Base-by-base conservation (phyloP, 2,329 filamentous ascomycete species). In the Trichoderma sp. region DNA sequence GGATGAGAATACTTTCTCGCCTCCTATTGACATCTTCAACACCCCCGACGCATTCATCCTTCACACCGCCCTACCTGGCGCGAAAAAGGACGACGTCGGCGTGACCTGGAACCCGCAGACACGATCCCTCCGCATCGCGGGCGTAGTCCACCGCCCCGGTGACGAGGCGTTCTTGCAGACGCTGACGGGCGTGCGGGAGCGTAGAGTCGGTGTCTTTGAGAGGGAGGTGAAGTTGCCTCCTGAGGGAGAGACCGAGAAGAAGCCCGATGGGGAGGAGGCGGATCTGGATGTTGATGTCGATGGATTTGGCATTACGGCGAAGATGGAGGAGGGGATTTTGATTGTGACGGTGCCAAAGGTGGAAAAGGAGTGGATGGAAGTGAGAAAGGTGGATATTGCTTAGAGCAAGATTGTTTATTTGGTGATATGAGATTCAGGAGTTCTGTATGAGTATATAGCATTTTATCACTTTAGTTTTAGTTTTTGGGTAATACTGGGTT, bases 241-340 rank as follows among this genome's bases (percentile, higher is more conserved):
- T 57, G 78, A 69, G 15, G 82, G 78, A 12, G 64, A 28, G 17
- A 11, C 6, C 7, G 59, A n/a, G 17, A 43, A 43, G 36, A 39
- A 63, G 59, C 6, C 12, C 0, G 34, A 63, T 9, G 75, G 75
- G 3, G 78, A 77, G 50, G 86, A 83, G 17, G 86, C 83, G 34
- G 89, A 90, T 8, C 30, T 36, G 5, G 64, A 67, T 6, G 50
- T 67, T 15, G 85, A 87, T 74, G 84, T 96, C 17, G 91, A 94
- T 76, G 87, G 85, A 1, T 86, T 91, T 63, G 85, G 82, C 28
- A 95, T 96, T 77, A 87, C 85, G 3, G 93, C 93, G 3, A 93
- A 90, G 82, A 86, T 97, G 81, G 91, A 94, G 80, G 92, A 96
- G 78, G 93, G 93, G 6, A 83, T 97, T 1, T 80, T 97, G 75